Percentiles rank a stretch among this genome's conserved stretches.
These are phyloP conservation scores for Neurospora cerealis DNA, from an alignment of 495 filamentous ascomycete genomes.

Conservation along the genomic window DNA sequence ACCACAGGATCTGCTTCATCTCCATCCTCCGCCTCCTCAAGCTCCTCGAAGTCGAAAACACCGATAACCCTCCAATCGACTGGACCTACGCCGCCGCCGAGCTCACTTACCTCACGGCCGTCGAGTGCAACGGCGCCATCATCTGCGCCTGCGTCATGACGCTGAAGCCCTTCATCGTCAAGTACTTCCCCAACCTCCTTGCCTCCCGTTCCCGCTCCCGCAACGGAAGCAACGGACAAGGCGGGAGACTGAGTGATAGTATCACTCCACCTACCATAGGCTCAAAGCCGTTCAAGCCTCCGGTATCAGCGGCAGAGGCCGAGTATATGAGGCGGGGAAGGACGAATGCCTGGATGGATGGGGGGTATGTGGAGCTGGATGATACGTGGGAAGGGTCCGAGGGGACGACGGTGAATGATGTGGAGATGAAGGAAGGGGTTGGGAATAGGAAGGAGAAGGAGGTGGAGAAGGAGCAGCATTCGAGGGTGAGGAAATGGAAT, in stretches of 20 bases:
- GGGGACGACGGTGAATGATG: constrained; percentile 7
- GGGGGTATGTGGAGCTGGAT: constrained; percentile 17
- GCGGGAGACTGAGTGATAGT: background rate
- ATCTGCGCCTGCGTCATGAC: constrained; percentile 31
- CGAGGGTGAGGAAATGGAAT: background rate
- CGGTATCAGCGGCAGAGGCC: background rate
- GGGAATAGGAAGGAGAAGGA: background rate
- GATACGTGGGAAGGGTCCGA: constrained; percentile 1
- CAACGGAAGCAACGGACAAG: background rate
- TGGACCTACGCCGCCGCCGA: constrained; percentile 18
- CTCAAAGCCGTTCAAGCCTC: constrained; percentile 5
- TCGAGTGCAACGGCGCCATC: constrained; percentile 34
- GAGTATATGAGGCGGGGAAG: background rate
- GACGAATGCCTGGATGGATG: background rate
- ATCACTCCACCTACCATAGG: constrained; percentile 19
- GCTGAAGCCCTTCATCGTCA: constrained; percentile 20
- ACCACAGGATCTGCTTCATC: constrained; percentile 20
- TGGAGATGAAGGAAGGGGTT: constrained; percentile 12
- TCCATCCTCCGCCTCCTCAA: constrained; percentile 24
- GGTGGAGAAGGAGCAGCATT: background rate
- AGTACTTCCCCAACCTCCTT: constrained; percentile 27
- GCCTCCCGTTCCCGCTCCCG: background rate
- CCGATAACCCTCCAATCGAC: constrained; percentile 7
- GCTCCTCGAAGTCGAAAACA: constrained; percentile 13
- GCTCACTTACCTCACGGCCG: constrained; percentile 34